A percentile compares a stretch with the other conserved stretches of the same genome.
phyloP scores from a whole-genome alignment of 2,329 filamentous ascomycete genomes.

The Pseudocercospora pini-densiflorae region DNA sequence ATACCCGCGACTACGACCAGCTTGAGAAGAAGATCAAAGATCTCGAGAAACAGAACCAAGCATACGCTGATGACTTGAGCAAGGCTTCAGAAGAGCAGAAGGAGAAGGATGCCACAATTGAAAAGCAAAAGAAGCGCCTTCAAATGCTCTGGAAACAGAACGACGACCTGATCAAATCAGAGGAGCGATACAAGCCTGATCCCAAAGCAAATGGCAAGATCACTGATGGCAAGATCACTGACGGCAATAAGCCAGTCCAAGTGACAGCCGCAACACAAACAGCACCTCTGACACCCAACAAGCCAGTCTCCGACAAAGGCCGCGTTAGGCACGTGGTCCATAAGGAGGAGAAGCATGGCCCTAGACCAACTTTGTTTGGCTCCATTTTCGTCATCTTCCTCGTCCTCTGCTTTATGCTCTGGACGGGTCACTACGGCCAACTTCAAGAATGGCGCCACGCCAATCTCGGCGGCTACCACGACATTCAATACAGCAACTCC shows the following conservation, averaged over 20 bases:
- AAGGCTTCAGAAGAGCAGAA: neutral
- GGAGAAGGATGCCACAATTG: neutral
- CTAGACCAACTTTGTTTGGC: neutral
- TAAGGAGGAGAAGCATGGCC: neutral
- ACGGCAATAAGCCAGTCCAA: neutral
- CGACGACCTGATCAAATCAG: no score
- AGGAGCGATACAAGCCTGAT: neutral
- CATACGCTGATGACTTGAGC: neutral
- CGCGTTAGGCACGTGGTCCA: neutral
- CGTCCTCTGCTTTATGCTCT: neutral
- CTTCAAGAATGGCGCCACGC: neutral
- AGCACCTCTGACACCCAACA: neutral
- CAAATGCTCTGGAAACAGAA: neutral
- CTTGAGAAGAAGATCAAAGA: neutral
- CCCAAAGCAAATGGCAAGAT: neutral
- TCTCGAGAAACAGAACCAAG: neutral
- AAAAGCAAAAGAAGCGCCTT: neutral
- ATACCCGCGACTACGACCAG: neutral
- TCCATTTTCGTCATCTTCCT: neutral
- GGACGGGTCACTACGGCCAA: neutral
- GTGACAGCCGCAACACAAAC: neutral
- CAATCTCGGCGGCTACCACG: neutral
- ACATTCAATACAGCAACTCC: neutral
- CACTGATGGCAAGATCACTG: neutral
- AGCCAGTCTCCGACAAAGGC: neutral